phyloP scores from a whole-genome alignment of 192 early-diverging fungal species.

The Linnemannia zychae region DNA sequence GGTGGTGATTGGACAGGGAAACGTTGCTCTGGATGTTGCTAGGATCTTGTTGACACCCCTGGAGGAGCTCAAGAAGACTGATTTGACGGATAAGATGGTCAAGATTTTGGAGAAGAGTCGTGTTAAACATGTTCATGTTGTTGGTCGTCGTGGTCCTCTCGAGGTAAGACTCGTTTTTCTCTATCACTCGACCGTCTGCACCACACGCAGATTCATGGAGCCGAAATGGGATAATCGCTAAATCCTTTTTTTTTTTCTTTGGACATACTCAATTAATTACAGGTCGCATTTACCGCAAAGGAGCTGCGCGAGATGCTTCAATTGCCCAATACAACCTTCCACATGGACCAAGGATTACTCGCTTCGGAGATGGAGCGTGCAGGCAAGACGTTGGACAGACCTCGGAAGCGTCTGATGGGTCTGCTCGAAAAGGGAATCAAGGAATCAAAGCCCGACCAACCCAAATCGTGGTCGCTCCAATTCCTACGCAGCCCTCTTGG shows the following conservation, averaged over 20 bases:
- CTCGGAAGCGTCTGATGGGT: constrained; percentile 88
- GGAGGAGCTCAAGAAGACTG: constrained; percentile 83
- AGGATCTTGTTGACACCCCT: constrained; percentile 84
- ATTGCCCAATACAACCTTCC: constrained; percentile 73
- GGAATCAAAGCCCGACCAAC: constrained; percentile 55
- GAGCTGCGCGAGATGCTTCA: constrained; percentile 95
- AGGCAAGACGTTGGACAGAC: constrained; percentile 63
- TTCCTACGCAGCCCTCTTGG: constrained; percentile 82
- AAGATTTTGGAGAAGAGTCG: constrained; percentile 72
- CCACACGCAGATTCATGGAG: background rate
- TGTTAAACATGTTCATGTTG: constrained; percentile 86
- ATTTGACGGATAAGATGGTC: constrained; percentile 85
- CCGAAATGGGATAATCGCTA: background rate
- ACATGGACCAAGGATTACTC: constrained; percentile 74
- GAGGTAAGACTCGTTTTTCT: constrained; percentile 68
- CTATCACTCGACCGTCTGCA: background rate
- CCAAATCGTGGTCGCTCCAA: constrained; percentile 77
- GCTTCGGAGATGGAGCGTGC: constrained; percentile 62
- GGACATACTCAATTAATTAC: background rate
- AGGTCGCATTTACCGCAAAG: constrained; percentile 93
- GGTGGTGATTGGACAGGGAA: constrained; percentile 92
- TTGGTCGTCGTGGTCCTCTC: constrained; percentile 92
- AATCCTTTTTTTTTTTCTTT: background rate
- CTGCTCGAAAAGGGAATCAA: constrained; percentile 74
- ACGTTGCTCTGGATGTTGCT: constrained; percentile 94